Conservation (phyloP, 306 rosid genomes). For the Cercis canadensis region DNA sequence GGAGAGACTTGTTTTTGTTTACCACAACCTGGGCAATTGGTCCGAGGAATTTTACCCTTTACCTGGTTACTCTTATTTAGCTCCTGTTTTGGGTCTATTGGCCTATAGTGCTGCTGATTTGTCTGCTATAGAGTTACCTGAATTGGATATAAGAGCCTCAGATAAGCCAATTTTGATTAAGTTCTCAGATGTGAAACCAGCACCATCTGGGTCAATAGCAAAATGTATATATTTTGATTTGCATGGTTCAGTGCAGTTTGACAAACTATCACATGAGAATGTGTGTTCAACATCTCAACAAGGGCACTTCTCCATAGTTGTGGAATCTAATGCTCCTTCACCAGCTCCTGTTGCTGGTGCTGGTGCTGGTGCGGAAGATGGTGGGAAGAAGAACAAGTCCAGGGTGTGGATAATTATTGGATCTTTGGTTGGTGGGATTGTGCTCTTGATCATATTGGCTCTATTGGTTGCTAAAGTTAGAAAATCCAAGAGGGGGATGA, state of each 20-base stretch:
- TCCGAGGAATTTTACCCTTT: constrained; percentile 54
- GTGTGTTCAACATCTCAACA: constrained; percentile 48
- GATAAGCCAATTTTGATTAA: constrained; percentile 45
- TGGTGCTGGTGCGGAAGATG: background rate
- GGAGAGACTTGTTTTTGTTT: constrained; percentile 53
- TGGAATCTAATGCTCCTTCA: constrained; percentile 44
- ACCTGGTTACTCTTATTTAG: constrained; percentile 55
- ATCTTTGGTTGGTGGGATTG: constrained; percentile 40
- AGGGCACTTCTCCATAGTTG: constrained; percentile 63
- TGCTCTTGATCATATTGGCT: constrained; percentile 31
- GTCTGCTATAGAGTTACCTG: constrained; percentile 46
- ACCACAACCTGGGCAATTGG: constrained; percentile 66
- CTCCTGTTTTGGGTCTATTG: constrained; percentile 61
- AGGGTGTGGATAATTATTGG: constrained; percentile 38
- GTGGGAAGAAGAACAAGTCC: constrained; percentile 3
- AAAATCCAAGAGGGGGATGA: constrained; percentile 13
- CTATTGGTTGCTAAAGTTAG: constrained; percentile 31
- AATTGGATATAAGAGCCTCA: constrained; percentile 47
- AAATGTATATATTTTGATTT: constrained; percentile 61
- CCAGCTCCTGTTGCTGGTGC: constrained; percentile 31
- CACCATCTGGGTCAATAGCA: constrained; percentile 27
- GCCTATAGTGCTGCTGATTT: constrained; percentile 54
- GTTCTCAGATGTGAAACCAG: constrained; percentile 36
- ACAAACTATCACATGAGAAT: constrained; percentile 40
- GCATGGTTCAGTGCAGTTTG: constrained; percentile 53